Evolutionary conservation across 495 filamentous ascomycete species (phyloP).

Genomic region (Parachaetomium inaequale): DNA sequence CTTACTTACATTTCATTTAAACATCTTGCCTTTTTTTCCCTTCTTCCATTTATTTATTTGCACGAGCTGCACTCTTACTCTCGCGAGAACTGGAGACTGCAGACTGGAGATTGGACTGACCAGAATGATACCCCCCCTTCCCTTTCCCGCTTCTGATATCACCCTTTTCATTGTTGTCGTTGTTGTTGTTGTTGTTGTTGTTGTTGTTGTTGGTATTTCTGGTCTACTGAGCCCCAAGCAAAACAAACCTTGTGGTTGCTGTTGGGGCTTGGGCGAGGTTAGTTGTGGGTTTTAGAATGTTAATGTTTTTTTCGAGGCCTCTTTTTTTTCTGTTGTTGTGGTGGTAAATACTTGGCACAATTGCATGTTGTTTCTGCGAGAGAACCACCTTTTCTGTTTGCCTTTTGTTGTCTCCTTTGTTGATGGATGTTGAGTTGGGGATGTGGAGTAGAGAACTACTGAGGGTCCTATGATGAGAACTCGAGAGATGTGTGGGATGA

Average conservation of each 20-base stretch:
- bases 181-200: background rate
- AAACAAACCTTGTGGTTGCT: too few relatives aligned
- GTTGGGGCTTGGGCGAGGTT: background rate
- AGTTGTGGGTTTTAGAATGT: background rate
- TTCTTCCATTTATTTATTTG: background rate
- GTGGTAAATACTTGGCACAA: background rate
- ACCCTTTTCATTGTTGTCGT: background rate
- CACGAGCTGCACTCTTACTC: background rate
- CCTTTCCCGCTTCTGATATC: background rate
- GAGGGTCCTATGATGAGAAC: background rate
- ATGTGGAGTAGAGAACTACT: background rate
- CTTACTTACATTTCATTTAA: background rate
- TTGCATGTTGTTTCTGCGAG: background rate
- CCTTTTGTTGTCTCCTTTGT: too few relatives aligned
- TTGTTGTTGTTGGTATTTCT: background rate
- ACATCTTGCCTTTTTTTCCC: background rate
- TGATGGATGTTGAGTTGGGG: background rate
- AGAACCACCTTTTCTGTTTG: background rate
- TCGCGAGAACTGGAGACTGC: too few relatives aligned
- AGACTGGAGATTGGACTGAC: background rate
- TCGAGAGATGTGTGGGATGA: background rate
- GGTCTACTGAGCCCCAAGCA: background rate
- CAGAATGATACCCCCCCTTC: constrained; percentile 2
- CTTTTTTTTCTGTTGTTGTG: too few relatives aligned
- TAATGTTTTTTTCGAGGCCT: background rate